A percentile compares a stretch with the other conserved stretches of the same genome.
phyloP scores from a whole-genome alignment of 192 early-diverging fungal genomes.

The Umbelopsis vinacea region DNA sequence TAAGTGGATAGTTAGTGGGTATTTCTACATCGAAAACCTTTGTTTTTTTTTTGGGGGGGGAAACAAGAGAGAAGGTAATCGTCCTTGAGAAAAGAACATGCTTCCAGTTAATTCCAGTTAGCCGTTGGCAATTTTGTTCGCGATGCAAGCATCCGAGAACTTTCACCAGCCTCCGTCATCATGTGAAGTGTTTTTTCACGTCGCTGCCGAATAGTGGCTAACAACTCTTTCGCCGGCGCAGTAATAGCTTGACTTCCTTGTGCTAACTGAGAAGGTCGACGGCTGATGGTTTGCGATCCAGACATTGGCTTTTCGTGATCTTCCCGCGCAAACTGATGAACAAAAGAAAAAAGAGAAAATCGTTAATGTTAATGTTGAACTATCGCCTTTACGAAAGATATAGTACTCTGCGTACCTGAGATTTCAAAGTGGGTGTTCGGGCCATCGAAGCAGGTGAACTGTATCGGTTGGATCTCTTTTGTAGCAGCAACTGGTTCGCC shows the following conservation, averaged over 20 bases:
- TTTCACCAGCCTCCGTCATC: not conserved
- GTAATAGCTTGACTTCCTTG: conserved; percentile 6
- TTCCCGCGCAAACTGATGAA: not conserved
- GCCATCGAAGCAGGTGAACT: conserved; percentile 6
- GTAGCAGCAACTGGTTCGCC: not conserved
- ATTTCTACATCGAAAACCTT: not conserved
- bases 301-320: not conserved
- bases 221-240: not conserved
- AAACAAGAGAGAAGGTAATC: too few species aligned
- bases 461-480: not conserved
- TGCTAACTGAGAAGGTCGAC: conserved; percentile 2
- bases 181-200: not conserved
- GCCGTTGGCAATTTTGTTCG: conserved; percentile 12
- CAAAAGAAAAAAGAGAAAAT: not conserved
- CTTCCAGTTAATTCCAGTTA: conserved; percentile 1
- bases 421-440: not conserved
- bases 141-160: not conserved
- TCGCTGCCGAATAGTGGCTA: not conserved
- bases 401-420: not conserved
- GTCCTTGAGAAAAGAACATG: too few species aligned
- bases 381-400: not conserved
- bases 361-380: not conserved
- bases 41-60: too few species aligned
- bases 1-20: not conserved
- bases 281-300: not conserved